Base-by-base conservation (phyloP, 2,329 filamentous ascomycete species). In the Lecanoromycetidae sp. region DNA sequence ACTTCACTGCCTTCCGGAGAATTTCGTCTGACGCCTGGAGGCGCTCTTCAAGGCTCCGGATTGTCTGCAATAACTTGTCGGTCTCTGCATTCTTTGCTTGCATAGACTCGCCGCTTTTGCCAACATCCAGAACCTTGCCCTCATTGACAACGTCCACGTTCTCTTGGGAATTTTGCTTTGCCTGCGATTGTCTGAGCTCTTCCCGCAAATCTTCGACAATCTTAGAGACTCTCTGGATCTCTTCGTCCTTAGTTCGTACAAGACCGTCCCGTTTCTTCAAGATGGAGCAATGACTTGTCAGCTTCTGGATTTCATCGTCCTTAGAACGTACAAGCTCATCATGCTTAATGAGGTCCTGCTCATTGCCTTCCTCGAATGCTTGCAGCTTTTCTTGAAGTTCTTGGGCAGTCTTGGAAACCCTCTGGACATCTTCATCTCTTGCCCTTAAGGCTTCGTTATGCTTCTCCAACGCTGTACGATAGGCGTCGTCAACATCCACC, bases 401-500 rank as follows among this genome's bases (percentile, higher is more conserved):
- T 26, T 29, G 9, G 3, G 37, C 19, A 22, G 32, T 33, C n/a
- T 30, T 23, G 5, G 26, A 39, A 4, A 48, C 26, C 4, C 22
- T 41, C 33, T 42, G 23, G 4, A 48, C 33, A 4, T 42, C 38
- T 5, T 48, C 38, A 35, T 48, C 29, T 13, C 36, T 41, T 23
- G 36, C n/a, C 12, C 29, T 27, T 27, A 43, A 22, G 12, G 23
- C 17, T n/a, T 34, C 20, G 13, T 43, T 20, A 19, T 39, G 44
- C 23, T 26, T 39, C 13, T 38, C n/a, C n/a, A 46, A 13, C 13
- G 35, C 19, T 17, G 27, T 23, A 6, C 27, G 35, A 17, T 44
- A 23, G 5, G 35, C 19, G 17, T 44, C 46, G 30, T 49, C 46
- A 5, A 49, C 17, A 44, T 33, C 41, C n/a, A 33, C 34, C 20